These are phyloP conservation scores for Ilex asprella DNA, from an alignment of 257 asterid species.

Conservation along the genomic window DNA sequence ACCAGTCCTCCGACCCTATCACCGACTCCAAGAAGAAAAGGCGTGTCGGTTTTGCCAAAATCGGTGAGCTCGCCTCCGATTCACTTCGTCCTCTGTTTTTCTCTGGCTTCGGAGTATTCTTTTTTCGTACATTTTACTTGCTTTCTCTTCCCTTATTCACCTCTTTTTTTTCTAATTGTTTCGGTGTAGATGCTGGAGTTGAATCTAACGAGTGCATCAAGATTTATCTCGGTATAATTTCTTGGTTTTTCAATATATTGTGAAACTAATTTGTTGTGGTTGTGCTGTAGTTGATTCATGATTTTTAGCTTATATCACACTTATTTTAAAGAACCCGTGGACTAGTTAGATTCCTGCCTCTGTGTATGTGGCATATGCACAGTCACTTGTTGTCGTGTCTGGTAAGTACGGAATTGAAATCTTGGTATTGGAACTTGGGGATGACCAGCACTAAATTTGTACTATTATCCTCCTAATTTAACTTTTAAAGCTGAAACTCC, in stretches of 20 bases:
- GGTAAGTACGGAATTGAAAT: too few species aligned
- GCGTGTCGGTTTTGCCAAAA: constrained; percentile 55
- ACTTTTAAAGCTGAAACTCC: too few species aligned
- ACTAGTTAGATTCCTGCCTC: not conserved
- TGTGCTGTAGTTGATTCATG: not conserved
- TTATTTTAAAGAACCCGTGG: not conserved
- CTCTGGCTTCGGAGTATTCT: not conserved
- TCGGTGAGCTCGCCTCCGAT: constrained; percentile 36
- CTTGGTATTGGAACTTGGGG: too few species aligned
- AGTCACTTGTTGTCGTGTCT: not conserved
- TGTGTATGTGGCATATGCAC: not conserved
- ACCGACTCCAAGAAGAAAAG: constrained; percentile 55
- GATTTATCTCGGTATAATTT: constrained; percentile 52
- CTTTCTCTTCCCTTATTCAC: constrained; percentile 1
- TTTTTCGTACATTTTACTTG: not conserved
- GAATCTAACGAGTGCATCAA: constrained; percentile 72
- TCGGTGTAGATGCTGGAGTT: constrained; percentile 62
- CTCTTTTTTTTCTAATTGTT: not conserved
- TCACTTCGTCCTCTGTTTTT: constrained; percentile 3
- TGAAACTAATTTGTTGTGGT: not conserved
- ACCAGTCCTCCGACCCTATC: constrained; percentile 48
- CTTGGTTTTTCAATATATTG: not conserved
- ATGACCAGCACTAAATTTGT: too few species aligned
- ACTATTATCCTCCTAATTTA: too few species aligned
- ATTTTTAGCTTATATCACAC: not conserved